Base-by-base conservation (phyloP, 2,329 filamentous ascomycete species). In the Diaporthe amygdali region DNA sequence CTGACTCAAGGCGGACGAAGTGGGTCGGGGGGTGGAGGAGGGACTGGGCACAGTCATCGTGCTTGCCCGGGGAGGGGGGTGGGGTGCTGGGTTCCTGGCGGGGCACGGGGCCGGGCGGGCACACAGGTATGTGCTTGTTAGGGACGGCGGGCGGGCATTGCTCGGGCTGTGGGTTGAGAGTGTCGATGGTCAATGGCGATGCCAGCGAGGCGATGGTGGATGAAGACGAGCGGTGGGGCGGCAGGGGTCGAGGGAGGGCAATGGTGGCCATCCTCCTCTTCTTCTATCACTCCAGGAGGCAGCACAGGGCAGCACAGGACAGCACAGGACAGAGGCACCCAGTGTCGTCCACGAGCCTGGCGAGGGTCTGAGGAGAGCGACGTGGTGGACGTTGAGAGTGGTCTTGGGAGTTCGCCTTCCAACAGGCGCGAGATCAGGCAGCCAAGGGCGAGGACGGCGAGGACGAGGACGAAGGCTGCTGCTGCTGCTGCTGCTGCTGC, bases 61-160 rank as follows among this genome's bases (percentile, higher is more conserved):
- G 83, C 70, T 88, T 86, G 66, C 88, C 87, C 17, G 90, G 93
- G 30, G 94, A 94, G 20, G 89, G 86, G 9, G 90, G 90, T 61
- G 91, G 90, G 39, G 91, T 91, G 76, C 88, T 87, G 59, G 88
- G 86, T 71, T 86, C 87, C 76, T 85, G 85, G 68, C 81, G 82
- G 59, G 80, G 85, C 74, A 84, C 89, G 73, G 94, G 92, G 2
- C 95, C 95, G 1, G 95, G 90, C n/a, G 94, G 93, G 82, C 94
- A 97, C 76, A 92, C 85, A n/a, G 95, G 95, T 30, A 97, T 86
- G 82, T 97, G 94, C 82, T 96, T 97, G 83, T 97, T 97, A 12
- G 95, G 94, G 30, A 96, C 86, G 8, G 93, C 78, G 1, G 73
- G 68, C 34, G 78, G 77, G 52, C 78, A 78, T 63, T 77, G 76